Conservation (phyloP, 129 eudicot species). For the Lactuca sativa region DNA sequence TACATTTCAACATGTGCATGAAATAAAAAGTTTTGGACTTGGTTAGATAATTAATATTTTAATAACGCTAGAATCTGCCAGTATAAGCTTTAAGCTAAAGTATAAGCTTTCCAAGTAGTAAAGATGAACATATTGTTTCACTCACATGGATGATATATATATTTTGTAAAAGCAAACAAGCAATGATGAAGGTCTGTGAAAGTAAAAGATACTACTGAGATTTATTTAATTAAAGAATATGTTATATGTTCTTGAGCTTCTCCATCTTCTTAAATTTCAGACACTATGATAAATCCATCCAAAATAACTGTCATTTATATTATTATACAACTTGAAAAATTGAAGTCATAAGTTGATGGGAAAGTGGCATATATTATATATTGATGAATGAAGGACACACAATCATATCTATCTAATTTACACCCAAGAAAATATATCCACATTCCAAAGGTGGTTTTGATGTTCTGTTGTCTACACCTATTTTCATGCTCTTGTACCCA, state of each 20-base stretch:
- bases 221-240: constrained; percentile 1
- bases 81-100: constrained; percentile 18
- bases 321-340: not conserved
- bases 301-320: not conserved
- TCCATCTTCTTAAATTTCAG: constrained; percentile 93
- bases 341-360: not conserved
- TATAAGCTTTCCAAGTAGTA: constrained; percentile 20
- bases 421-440: too few species aligned
- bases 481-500: too few species aligned
- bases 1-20: too few species aligned
- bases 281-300: constrained; percentile 41
- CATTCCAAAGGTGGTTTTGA: too few species aligned
- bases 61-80: constrained; percentile 7
- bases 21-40: too few species aligned
- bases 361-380: too few species aligned
- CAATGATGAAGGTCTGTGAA: constrained; percentile 13
- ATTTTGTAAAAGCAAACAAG: constrained; percentile 2
- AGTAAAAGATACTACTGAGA: constrained; percentile 12
- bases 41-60: not conserved
- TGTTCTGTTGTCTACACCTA: too few species aligned
- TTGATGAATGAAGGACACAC: too few species aligned
- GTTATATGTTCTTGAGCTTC: constrained; percentile 73
- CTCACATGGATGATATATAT: constrained; percentile 23
- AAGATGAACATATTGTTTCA: constrained; percentile 17
- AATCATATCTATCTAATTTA: too few species aligned